Evolutionary conservation across 768 basidiomycete genomes (phyloP).

Genomic region (Termitomyces sp.): DNA sequence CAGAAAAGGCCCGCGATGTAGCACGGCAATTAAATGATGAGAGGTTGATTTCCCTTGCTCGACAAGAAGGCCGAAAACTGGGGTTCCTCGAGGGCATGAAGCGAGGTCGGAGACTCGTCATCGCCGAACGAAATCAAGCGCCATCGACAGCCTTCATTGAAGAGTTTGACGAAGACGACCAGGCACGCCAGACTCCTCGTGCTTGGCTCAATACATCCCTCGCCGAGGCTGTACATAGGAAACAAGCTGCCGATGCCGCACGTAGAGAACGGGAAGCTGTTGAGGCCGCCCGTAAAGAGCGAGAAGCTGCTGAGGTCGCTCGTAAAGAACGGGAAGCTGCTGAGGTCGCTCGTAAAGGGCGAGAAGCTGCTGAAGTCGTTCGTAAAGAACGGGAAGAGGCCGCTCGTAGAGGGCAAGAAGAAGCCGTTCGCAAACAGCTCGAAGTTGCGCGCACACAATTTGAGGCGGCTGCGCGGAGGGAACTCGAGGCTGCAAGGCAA

Average conservation of each 20-base stretch:
- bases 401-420: neutral
- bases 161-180: slow-evolving; percentile 5
- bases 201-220: neutral
- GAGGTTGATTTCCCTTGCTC: slow-evolving; percentile 44
- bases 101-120: slow-evolving; percentile 36
- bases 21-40: slow-evolving; percentile 58
- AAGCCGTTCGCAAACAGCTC: no score
- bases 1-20: slow-evolving; percentile 40
- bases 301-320: neutral
- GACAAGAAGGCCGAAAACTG: slow-evolving; percentile 49
- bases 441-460: no score
- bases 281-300: neutral
- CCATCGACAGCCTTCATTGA: slow-evolving; percentile 16
- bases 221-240: neutral
- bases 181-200: neutral
- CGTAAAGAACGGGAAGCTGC: slow-evolving; percentile 1
- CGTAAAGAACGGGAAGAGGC: neutral
- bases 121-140: slow-evolving; percentile 6
- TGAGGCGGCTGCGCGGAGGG: neutral
- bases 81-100: slow-evolving; percentile 46
- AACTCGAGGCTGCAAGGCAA: slow-evolving; percentile 3
- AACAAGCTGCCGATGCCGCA: neutral
- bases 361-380: neutral
- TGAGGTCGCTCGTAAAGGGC: neutral
- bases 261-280: neutral